These are phyloP conservation scores for Serendipita sp. DNA, from an alignment of 768 basidiomycete species.

Conservation along the genomic window DNA sequence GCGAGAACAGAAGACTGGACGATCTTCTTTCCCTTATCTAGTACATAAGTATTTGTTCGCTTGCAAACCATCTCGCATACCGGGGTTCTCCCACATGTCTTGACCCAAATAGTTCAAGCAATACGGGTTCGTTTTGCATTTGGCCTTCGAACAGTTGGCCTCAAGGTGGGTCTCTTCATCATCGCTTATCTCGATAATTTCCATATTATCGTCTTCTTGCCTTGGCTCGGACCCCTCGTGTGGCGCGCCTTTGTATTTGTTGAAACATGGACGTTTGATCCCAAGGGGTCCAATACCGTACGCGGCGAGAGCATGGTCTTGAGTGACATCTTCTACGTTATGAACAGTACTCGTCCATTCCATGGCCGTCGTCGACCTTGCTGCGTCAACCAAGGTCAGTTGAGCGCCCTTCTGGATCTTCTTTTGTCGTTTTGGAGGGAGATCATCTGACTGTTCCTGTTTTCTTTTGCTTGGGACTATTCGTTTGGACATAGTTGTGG, in stretches of 20 bases:
- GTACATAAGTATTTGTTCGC: slow-evolving; percentile 3
- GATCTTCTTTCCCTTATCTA: slow-evolving; percentile 34
- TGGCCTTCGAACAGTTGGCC: slow-evolving; percentile 38
- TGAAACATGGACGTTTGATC: not conserved
- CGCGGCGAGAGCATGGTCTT: not conserved
- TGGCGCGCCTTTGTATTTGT: not conserved
- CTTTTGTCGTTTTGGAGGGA: not conserved
- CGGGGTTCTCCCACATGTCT: slow-evolving; percentile 61
- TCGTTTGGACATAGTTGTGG: not conserved
- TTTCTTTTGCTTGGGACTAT: not conserved
- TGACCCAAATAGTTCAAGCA: slow-evolving; percentile 84
- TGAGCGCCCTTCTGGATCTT: not conserved
- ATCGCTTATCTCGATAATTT: not conserved
- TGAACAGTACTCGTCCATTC: not conserved
- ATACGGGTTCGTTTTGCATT: slow-evolving; percentile 61
- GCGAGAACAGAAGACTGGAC: slow-evolving; percentile 32
- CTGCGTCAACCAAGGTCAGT: not conserved
- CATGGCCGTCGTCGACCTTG: not conserved
- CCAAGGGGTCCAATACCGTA: not conserved
- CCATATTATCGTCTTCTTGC: not conserved
- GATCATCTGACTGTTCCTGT: not conserved
- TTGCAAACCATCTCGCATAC: slow-evolving; percentile 21
- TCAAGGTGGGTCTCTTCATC: slow-evolving; percentile 42
- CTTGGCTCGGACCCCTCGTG: not conserved
- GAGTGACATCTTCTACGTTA: not conserved